Percentiles rank a stretch among this genome's conserved stretches.
phyloP scores from a whole-genome alignment of 306 rosid species.

The Styphnolobium japonicum region DNA sequence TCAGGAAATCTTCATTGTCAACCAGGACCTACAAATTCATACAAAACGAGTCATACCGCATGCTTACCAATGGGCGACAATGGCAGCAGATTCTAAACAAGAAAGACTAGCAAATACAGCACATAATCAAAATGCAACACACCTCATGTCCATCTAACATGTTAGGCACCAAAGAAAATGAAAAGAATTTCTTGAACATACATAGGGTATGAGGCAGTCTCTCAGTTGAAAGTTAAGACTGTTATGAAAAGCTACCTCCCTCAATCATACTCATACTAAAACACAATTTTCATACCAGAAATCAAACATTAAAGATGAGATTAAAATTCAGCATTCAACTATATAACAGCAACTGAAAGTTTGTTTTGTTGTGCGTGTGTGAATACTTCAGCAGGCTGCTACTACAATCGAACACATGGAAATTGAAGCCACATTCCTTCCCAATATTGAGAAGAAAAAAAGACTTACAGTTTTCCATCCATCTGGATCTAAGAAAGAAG shows the following conservation, averaged over 20 bases:
- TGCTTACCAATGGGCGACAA: neutral
- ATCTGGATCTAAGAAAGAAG: slow-evolving; percentile 75
- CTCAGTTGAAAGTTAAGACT: too few relatives aligned
- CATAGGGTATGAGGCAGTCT: too few relatives aligned
- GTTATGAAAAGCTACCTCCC: too few relatives aligned
- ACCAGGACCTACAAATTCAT: slow-evolving; percentile 49
- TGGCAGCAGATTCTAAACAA: neutral
- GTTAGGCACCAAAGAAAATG: too few relatives aligned
- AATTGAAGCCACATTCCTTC: neutral
- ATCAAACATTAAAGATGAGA: neutral
- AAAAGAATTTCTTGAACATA: too few relatives aligned
- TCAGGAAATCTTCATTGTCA: slow-evolving; percentile 61
- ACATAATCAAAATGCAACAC: neutral
- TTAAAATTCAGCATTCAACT: neutral
- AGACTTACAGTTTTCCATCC: slow-evolving; percentile 81
- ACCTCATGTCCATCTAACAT: too few relatives aligned
- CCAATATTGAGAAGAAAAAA: neutral
- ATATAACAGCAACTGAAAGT: neutral
- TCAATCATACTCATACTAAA: too few relatives aligned
- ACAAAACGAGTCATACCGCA: neutral
- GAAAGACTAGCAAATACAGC: neutral
- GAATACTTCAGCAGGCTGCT: neutral
- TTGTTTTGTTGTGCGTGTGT: neutral
- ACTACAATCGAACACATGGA: neutral
- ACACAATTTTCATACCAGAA: neutral